These are phyloP conservation scores for Taxillus chinensis DNA, from an alignment of 164 flowering plant species.

Conservation along the genomic window DNA sequence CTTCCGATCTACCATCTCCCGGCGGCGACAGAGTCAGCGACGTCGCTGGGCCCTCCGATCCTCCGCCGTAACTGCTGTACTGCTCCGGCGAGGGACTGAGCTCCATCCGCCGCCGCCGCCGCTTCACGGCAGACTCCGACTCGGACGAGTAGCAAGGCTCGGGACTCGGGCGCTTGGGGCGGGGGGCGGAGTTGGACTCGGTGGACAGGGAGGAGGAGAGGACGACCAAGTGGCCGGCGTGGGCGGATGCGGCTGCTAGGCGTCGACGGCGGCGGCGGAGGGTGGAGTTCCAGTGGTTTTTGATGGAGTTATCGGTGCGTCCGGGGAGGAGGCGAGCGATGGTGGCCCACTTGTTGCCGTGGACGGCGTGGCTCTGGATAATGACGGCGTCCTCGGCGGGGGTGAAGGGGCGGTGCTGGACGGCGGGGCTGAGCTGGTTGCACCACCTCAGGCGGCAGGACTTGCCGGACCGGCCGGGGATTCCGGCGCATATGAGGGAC, in stretches of 20 bases:
- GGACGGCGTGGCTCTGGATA: conserved; percentile 35
- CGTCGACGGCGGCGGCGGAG: conserved; percentile 24
- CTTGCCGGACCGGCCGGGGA: conserved; percentile 67
- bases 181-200: conserved; percentile 15
- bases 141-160: conserved; percentile 14
- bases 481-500: conserved; percentile 48
- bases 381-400: conserved; percentile 51
- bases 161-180: conserved; percentile 4
- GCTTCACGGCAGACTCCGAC: conserved; percentile 17
- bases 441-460: conserved; percentile 77
- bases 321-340: conserved; percentile 63
- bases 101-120: conserved; percentile 14
- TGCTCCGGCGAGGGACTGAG: conserved; percentile 7
- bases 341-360: conserved; percentile 82
- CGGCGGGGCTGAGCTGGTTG: conserved; percentile 65
- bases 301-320: conserved; percentile 65
- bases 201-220: conserved; percentile 13
- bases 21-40: conserved; percentile 42
- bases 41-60: conserved; percentile 16
- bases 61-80: conserved; percentile 2
- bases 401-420: conserved; percentile 58
- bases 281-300: conserved; percentile 76
- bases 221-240: conserved; percentile 11
- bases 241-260: conserved; percentile 8
- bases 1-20: conserved; percentile 13